phyloP scores from a whole-genome alignment of 2,329 filamentous ascomycete species.

The Claviceps paspali region DNA sequence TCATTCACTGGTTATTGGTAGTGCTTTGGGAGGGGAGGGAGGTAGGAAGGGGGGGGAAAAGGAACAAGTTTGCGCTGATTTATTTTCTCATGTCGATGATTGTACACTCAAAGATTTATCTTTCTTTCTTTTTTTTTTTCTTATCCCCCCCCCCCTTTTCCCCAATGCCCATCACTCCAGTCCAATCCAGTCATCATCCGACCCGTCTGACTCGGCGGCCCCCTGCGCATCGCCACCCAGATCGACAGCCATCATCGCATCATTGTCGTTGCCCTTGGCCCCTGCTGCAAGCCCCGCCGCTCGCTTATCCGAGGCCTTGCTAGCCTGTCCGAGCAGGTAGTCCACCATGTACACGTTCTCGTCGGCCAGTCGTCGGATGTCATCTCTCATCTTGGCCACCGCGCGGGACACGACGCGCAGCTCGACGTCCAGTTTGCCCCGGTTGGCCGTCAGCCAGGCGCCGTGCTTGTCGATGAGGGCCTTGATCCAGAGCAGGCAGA shows the following conservation, averaged over 20 bases:
- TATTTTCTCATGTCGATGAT: too few species aligned
- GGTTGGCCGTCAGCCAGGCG: conserved; percentile 66
- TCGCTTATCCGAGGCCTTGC: conserved; percentile 13
- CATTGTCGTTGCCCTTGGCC: background rate
- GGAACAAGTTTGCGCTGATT: too few species aligned
- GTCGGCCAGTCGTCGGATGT: conserved; percentile 69
- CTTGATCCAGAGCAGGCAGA: conserved; percentile 87
- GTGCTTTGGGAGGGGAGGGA: too few species aligned
- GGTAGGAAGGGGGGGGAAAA: too few species aligned
- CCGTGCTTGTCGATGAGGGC: conserved; percentile 70
- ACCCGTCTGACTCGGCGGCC: conserved; percentile 15
- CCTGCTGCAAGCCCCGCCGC: conserved; percentile 8
- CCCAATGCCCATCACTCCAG: conserved; percentile 22
- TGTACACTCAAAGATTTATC: too few species aligned
- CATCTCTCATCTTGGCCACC: conserved; percentile 63
- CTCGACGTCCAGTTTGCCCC: conserved; percentile 68
- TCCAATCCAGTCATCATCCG: conserved; percentile 29
- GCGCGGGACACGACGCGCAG: conserved; percentile 70
- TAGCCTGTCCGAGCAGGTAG: conserved; percentile 50
- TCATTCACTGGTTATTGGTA: too few species aligned
- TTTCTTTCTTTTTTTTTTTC: too few species aligned
- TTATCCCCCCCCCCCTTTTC: too few species aligned
- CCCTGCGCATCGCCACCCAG: conserved; percentile 11
- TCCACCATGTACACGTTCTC: conserved; percentile 83
- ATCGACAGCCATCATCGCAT: background rate